phyloP scores from a whole-genome alignment of 2,329 filamentous ascomycete genomes.

The Metarhizium guizhouense region DNA sequence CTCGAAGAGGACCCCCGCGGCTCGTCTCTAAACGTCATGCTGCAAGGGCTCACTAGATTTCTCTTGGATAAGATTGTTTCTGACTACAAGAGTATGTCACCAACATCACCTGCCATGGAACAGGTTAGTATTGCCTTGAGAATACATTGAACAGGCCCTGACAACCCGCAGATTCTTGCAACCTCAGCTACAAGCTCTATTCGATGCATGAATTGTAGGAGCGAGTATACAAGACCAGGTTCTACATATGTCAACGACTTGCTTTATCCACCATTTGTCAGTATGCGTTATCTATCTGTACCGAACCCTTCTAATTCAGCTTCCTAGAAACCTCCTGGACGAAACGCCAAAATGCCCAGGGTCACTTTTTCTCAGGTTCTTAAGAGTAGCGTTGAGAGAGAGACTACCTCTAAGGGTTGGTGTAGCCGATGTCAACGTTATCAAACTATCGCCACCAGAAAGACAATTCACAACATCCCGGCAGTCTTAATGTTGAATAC shows the following conservation, averaged over 20 bases:
- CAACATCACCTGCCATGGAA: slow-evolving; percentile 58
- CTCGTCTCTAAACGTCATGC: slow-evolving; percentile 66
- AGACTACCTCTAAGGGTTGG: slow-evolving; percentile 86
- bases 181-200: slow-evolving; percentile 67
- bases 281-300: slow-evolving; percentile 5
- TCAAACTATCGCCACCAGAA: slow-evolving; percentile 76
- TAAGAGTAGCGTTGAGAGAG: slow-evolving; percentile 85
- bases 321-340: slow-evolving; percentile 34
- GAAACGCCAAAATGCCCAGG: slow-evolving; percentile 42
- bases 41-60: slow-evolving; percentile 81
- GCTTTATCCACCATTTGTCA: slow-evolving; percentile 55
- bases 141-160: not conserved
- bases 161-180: slow-evolving; percentile 40
- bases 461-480: slow-evolving; percentile 74
- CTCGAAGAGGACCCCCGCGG: slow-evolving; percentile 75
- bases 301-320: not conserved
- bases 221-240: slow-evolving; percentile 73
- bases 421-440: slow-evolving; percentile 87
- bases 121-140: slow-evolving; percentile 35
- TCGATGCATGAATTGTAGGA: slow-evolving; percentile 76
- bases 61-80: slow-evolving; percentile 71
- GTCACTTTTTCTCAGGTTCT: slow-evolving; percentile 80
- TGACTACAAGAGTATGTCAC: slow-evolving; percentile 63
- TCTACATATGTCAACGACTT: slow-evolving; percentile 79
- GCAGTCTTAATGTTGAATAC: slow-evolving; percentile 85